Percentiles rank a stretch among this genome's conserved stretches.
phyloP scores from a whole-genome alignment of 2,329 filamentous ascomycete genomes.

The Mollisiaceae sp. region DNA sequence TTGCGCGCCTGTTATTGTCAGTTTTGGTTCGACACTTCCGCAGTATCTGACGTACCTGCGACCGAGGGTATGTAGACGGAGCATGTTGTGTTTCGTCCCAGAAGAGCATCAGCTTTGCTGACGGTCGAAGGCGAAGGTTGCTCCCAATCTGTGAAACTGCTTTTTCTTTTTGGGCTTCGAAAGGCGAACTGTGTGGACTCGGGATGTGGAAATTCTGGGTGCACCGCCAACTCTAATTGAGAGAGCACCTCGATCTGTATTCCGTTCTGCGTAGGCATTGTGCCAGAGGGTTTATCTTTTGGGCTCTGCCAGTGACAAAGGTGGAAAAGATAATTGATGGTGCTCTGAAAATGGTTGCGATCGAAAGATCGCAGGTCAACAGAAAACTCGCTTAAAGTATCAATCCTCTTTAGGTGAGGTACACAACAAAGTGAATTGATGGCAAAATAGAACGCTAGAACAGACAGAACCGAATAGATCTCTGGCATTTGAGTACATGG shows the following conservation, averaged over 20 bases:
- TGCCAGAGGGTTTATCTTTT: constrained; percentile 11
- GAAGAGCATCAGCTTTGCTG: constrained; percentile 40
- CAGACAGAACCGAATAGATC: neutral
- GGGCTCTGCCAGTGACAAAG: neutral
- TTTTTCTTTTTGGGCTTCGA: constrained; percentile 19
- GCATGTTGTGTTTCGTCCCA: constrained; percentile 46
- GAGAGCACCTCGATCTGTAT: constrained; percentile 39
- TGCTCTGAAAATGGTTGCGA: neutral
- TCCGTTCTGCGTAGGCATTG: constrained; percentile 39
- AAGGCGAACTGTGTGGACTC: constrained; percentile 53
- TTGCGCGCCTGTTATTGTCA: constrained; percentile 49
- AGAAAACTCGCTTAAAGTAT: neutral
- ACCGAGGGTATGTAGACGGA: constrained; percentile 63
- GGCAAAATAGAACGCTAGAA: neutral
- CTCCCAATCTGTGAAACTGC: constrained; percentile 1
- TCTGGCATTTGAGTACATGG: neutral
- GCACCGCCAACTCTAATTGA: constrained; percentile 39
- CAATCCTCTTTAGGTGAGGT: neutral
- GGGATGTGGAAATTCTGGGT: constrained; percentile 62
- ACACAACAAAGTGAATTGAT: neutral
- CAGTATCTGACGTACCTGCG: constrained; percentile 49
- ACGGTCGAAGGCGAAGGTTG: constrained; percentile 30
- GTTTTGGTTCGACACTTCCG: neutral
- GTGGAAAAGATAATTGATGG: neutral
- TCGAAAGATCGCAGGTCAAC: neutral